Conservation (phyloP, 2,329 filamentous ascomycete genomes). For the Byssoonygena ceratinophila region DNA sequence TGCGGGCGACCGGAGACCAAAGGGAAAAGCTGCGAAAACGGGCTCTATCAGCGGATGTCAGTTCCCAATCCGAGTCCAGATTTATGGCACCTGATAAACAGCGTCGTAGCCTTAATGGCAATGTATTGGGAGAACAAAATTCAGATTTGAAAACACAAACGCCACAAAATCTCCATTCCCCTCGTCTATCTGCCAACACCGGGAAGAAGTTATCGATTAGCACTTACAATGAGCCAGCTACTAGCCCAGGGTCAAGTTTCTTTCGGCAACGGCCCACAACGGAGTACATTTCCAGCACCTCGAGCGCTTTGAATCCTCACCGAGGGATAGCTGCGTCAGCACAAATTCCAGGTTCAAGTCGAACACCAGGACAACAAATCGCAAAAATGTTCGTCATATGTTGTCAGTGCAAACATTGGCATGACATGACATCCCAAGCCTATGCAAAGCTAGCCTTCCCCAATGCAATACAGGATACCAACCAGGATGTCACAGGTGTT, state of each 20-base stretch:
- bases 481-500: not conserved
- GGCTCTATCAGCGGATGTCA: not conserved
- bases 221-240: not conserved
- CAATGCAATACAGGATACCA: not conserved
- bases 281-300: slow-evolving; percentile 4
- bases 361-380: slow-evolving; percentile 17
- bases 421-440: slow-evolving; percentile 33
- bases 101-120: not conserved
- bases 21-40: slow-evolving; percentile 8
- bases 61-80: not conserved
- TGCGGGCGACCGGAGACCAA: slow-evolving; percentile 6
- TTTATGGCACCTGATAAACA: not conserved
- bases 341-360: slow-evolving; percentile 17
- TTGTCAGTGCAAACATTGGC: slow-evolving; percentile 36
- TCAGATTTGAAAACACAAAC: not conserved
- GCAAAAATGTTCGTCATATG: slow-evolving; percentile 36
- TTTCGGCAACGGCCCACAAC: not conserved
- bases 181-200: slow-evolving; percentile 5
- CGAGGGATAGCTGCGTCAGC: slow-evolving; percentile 11
- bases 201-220: not conserved
- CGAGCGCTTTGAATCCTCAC: slow-evolving; percentile 5
- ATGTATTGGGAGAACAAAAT: not conserved
- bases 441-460: slow-evolving; percentile 30
- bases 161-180: not conserved
- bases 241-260: not conserved